Evolutionary conservation across 2,329 filamentous ascomycete genomes (phyloP), one percentile per base, ranked within the genome.

Genomic region (Neopestalotiopsis sp.): DNA sequence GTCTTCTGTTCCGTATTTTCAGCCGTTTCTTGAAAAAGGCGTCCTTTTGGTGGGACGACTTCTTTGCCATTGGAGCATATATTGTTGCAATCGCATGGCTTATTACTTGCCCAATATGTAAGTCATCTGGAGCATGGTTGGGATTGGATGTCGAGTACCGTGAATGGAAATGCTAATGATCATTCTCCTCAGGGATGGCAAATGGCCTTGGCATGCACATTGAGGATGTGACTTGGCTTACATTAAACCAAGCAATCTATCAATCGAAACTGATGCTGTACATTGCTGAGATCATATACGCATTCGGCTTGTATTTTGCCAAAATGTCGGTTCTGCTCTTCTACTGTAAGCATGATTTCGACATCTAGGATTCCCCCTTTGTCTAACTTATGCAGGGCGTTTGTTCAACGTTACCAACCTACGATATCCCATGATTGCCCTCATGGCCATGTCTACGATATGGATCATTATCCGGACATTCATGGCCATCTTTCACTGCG

Each of bases 321-420:
- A 79, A 79, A 64, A 72, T 77, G 53, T 75, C 77, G 14, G 70
- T 79, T 10, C 70, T 79, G 10, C 71, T 67, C 30, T 76, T 79
- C 42, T 79, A 79, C 69, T 76, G 74, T 34, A 34, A 34, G 57
- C 30, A 28, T 7, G 1, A 20, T 9, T 30, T 4, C 7, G 30
- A 59, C 5, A 32, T 9, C 12, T 10, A 24, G 6, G 28, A 13
- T 24, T 30, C 24, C 24, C 24, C 24, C 12, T 17, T 20, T 30
- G 24, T 24, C 24, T 17, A 6, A 28, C 57, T 20, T 7, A 38
- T 38, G 34, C 57, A 59, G 30, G 57, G 73, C 73, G 77, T 1
- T 63, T 79, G 24, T 79, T 79, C 69, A 69, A 72, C 14, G 72
- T 74, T 17, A 73, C 76, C 12, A 71, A 72, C 1, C 75, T 78